These are phyloP conservation scores for Sclerotinia trifoliorum DNA, from an alignment of 2,329 filamentous ascomycete species.

Conservation along the genomic window DNA sequence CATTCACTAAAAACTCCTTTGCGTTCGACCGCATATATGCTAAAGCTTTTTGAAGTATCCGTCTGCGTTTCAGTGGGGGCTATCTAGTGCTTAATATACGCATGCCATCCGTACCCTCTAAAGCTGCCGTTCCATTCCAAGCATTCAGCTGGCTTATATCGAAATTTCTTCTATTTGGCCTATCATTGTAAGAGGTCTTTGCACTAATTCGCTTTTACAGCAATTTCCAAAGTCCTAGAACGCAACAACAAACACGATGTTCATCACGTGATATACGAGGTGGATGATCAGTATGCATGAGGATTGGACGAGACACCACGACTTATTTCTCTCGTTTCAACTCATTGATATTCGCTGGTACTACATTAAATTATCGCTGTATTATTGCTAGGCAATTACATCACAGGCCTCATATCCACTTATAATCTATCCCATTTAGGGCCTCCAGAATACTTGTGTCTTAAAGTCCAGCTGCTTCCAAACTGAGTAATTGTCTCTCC, in stretches of 20 bases:
- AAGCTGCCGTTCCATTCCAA: conserved; percentile 24
- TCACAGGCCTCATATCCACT: not conserved
- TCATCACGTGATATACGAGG: not conserved
- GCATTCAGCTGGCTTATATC: not conserved
- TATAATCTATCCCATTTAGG: not conserved
- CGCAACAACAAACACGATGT: not conserved
- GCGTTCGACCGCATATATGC: conserved; percentile 11
- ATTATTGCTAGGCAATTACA: not conserved
- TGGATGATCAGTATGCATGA: not conserved
- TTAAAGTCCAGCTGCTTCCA: not conserved
- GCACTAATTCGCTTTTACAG: not conserved
- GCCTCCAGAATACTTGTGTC: not conserved
- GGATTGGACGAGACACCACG: not conserved
- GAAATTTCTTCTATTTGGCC: not conserved
- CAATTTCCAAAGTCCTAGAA: not conserved
- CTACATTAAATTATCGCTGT: not conserved
- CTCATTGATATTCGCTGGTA: not conserved
- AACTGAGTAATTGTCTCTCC: not conserved
- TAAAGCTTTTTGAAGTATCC: not conserved
- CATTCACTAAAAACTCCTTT: not conserved
- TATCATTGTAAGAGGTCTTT: not conserved
- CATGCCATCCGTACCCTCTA: conserved; percentile 38
- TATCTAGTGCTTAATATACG: conserved; percentile 44
- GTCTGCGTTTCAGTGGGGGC: conserved; percentile 37
- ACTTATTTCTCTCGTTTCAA: not conserved